Evolutionary conservation across 1,139 yeast species (phyloP), one percentile per base, ranked within the genome.

Genomic region (Debaryomycetaceae sp.): DNA sequence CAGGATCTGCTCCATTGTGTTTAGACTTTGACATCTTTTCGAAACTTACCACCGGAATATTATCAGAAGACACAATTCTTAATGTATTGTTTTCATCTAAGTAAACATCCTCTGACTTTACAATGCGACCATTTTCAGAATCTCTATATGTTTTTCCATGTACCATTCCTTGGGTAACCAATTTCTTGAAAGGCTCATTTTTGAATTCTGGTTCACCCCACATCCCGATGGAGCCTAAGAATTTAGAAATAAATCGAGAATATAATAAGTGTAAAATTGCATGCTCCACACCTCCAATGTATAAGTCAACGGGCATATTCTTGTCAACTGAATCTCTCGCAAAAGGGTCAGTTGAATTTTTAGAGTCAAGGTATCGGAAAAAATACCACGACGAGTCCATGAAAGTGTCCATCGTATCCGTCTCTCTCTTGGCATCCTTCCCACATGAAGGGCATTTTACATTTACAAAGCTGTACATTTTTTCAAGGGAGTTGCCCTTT

Each of bases 351-450:
- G 57, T 42, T 0, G 59, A 51, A 60, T 93, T 93, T 29, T 82
- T 64, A 0, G 96, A 71, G 59, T 93, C 99, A 9, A 84, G 66
- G 57, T 81, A 91, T 47, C 99, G 77, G 69, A 93, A 84, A 61
- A 80, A 87, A 62, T 93, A 93, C 99, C 99, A 93, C 1, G 98
- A 89, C 9, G 96, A 87, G 64, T 93, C 99, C 83, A 93, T 91
- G 56, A 93, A 93, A 0, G 99, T 93, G 59, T 93, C 99, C 99
- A 93, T 93, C 0, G 99, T 93, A 58, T 93, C 99, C 0, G 98
- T 89, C 51, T 93, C 99, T 52, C 99, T 78, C 45, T 76, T 82
- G 0, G 98, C 97, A 20, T 75, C 70, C 0, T 72, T 68, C 6
- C 84, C 83, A 67, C 99, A 93, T 0, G 79, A 76, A 5, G 99